A percentile compares a stretch with the other conserved stretches of the same genome.
phyloP scores from a whole-genome alignment of 2,329 filamentous ascomycete species.

The Corinectria fuckeliana region DNA sequence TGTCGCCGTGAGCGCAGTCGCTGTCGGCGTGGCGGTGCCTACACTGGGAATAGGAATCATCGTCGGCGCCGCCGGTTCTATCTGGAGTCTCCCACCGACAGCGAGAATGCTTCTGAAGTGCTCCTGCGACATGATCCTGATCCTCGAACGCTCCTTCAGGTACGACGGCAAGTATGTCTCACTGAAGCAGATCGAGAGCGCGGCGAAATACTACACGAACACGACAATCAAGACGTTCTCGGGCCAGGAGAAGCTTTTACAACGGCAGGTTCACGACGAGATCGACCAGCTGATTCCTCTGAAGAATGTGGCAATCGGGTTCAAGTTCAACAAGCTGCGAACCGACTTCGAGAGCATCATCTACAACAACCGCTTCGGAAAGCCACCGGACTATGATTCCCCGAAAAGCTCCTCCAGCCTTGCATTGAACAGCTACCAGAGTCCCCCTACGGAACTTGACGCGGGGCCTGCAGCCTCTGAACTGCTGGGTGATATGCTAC shows the following conservation, averaged over 20 bases:
- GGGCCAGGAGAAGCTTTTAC: constrained; percentile 28
- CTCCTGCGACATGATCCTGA: constrained; percentile 37
- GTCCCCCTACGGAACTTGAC: constrained; percentile 11
- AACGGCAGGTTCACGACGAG: constrained; percentile 36
- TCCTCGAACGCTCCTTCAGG: constrained; percentile 32
- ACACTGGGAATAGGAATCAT: constrained; percentile 31
- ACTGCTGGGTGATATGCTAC: constrained; percentile 11
- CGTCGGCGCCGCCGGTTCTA: constrained; percentile 25
- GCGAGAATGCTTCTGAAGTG: constrained; percentile 37
- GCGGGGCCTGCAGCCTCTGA: constrained; percentile 12
- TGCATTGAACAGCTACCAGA: not conserved
- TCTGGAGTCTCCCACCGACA: constrained; percentile 27
- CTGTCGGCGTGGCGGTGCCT: constrained; percentile 27
- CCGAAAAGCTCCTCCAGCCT: constrained; percentile 24
- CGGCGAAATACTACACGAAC: constrained; percentile 33
- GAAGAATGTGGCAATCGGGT: constrained; percentile 29
- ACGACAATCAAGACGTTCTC: constrained; percentile 28
- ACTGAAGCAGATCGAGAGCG: constrained; percentile 35
- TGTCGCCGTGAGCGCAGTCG: constrained; percentile 13
- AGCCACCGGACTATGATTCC: constrained; percentile 18
- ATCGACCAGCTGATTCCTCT: constrained; percentile 33
- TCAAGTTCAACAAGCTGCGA: constrained; percentile 35
- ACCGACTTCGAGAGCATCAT: constrained; percentile 25
- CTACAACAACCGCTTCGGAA: constrained; percentile 31
- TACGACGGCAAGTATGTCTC: constrained; percentile 37